Percentiles rank a stretch among this genome's conserved stretches.
Conservation (phyloP, 352 stramenopile genomes). For the Phytophthora crassamura region DNA sequence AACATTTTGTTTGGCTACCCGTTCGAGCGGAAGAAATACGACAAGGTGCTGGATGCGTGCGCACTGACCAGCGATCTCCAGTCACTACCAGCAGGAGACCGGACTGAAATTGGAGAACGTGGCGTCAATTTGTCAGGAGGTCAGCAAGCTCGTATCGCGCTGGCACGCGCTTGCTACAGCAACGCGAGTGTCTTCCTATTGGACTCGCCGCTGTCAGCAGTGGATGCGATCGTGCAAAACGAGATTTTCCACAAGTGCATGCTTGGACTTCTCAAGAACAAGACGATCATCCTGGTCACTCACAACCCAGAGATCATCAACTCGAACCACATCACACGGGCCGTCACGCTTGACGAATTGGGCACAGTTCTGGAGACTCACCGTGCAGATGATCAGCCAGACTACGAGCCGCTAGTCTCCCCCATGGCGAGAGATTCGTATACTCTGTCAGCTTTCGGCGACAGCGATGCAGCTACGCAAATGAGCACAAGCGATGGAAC, state of each 20-base stretch:
- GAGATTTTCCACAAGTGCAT: constrained; percentile 89
- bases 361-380: constrained; percentile 26
- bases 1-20: constrained; percentile 95
- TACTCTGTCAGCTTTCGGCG: constrained; percentile 10
- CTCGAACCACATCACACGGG: constrained; percentile 34
- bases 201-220: constrained; percentile 93
- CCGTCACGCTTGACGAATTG: constrained; percentile 29
- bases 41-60: constrained; percentile 78
- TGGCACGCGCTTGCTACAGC: constrained; percentile 81
- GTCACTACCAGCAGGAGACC: constrained; percentile 83
- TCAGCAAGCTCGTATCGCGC: constrained; percentile 86
- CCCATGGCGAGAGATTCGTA: constrained; percentile 21
- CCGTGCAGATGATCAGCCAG: constrained; percentile 8
- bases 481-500: constrained; percentile 21
- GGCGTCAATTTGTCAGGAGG: constrained; percentile 95
- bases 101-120: constrained; percentile 96
- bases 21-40: constrained; percentile 60
- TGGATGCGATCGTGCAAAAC: constrained; percentile 94
- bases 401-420: constrained; percentile 29
- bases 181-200: constrained; percentile 82
- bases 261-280: constrained; percentile 44
- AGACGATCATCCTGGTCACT: constrained; percentile 92
- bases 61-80: constrained; percentile 87
- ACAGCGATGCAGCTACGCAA: constrained; percentile 21
- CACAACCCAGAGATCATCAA: constrained; percentile 86